Evolutionary conservation across 75 land plant species (phyloP), one percentile per base, ranked within the genome.

Genomic region (Chamaecyparis obtusa): DNA sequence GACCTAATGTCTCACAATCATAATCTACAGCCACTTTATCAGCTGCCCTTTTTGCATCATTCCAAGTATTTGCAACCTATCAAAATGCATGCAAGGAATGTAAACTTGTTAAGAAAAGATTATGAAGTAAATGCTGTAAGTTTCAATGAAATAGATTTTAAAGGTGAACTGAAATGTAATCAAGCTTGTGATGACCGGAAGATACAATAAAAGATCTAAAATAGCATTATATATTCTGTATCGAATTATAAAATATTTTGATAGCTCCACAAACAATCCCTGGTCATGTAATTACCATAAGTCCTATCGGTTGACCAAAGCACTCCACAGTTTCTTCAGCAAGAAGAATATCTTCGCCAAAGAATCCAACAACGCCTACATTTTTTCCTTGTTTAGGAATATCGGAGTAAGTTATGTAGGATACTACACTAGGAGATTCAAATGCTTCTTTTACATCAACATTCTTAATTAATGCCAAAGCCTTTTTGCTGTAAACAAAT

Each of bases 1-100:
- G 90, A 35, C 92, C 98, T 48, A 96, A 57, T 33, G 79, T 67
- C 33, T 93, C 94, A 39, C 84, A 88, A 48, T 91, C 94, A 90
- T 97, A 96, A 32, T 93, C 92, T 84, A 97, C 90, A 76, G 88
- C 79, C 37, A 96, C 96, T 88, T 87, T 64, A 27, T 86, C 87
- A 44, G 95, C 95, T 32, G 92, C 98, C 89, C 86, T 86, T 86
- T 89, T 90, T 21, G 99, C 99, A 87, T 89, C 71, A 39, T 92
- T 92, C 86, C 92, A 94, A 71, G 95, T 90, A 24, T 97, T 92
- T 92, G 98, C 98, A 92, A 97, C 91, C 99, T 97, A 86, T 7
- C 84, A 76, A 39, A 10, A 57, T 75, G 54, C 43, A 48, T 48
- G 24, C 55, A 43, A 2, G 37, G 8, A 24, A 71, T 76, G 14